Evolutionary conservation across 2,329 filamentous ascomycete species (phyloP).

Genomic region (Scopulariopsis brevicaulis): DNA sequence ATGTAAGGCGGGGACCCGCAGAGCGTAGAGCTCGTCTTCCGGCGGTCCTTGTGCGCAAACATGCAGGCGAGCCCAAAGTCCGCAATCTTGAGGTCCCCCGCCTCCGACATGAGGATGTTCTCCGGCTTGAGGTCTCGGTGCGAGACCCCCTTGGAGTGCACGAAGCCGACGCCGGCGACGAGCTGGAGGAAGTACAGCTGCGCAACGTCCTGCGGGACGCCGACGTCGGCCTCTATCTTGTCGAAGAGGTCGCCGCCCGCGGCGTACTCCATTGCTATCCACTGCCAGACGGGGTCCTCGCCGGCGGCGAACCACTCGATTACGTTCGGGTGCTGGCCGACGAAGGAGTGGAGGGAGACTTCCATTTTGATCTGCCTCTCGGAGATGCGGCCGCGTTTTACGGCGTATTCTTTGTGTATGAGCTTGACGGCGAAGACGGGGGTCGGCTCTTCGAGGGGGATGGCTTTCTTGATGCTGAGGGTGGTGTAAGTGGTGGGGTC

Average conservation of each 20-base stretch:
- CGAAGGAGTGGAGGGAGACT: slow-evolving; percentile 77
- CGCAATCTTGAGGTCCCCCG: slow-evolving; percentile 84
- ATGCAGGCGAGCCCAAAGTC: slow-evolving; percentile 94
- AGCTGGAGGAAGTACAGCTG: slow-evolving; percentile 95
- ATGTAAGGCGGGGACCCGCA: slow-evolving; percentile 97
- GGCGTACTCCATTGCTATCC: slow-evolving; percentile 97
- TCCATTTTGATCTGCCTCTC: slow-evolving; percentile 87
- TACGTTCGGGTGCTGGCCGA: slow-evolving; percentile 84
- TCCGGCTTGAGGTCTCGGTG: slow-evolving; percentile 91
- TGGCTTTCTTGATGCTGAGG: slow-evolving; percentile 80
- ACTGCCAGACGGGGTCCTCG: slow-evolving; percentile 78
- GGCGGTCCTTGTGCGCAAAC: slow-evolving; percentile 78
- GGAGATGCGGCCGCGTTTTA: slow-evolving; percentile 77
- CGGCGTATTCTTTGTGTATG: slow-evolving; percentile 94
- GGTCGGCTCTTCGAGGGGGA: slow-evolving; percentile 53
- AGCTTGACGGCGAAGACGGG: slow-evolving; percentile 96
- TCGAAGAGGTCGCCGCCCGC: slow-evolving; percentile 95
- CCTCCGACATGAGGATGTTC: slow-evolving; percentile 79
- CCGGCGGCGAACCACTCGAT: slow-evolving; percentile 86
- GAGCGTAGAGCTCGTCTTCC: slow-evolving; percentile 75
- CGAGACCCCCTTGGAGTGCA: slow-evolving; percentile 91
- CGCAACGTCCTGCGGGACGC: slow-evolving; percentile 87
- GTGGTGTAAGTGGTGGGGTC: slow-evolving; percentile 4
- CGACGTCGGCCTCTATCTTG: slow-evolving; percentile 97
- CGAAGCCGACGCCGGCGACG: slow-evolving; percentile 80